phyloP scores from a whole-genome alignment of 2,329 filamentous ascomycete genomes.

The Biscogniauxia sp. region DNA sequence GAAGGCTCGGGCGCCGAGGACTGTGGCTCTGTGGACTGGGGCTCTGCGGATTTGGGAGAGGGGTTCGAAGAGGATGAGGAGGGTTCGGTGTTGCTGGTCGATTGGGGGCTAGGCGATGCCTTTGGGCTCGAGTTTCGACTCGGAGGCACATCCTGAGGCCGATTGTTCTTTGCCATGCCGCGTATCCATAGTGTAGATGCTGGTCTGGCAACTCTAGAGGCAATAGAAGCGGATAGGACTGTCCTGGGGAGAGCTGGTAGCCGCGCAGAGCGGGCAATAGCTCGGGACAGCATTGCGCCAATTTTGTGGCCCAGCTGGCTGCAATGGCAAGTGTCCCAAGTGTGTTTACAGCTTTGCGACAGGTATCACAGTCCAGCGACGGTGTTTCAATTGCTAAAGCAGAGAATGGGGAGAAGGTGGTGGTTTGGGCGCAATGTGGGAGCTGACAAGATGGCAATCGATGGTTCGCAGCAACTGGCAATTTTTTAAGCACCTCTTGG shows the following conservation, averaged over 20 bases:
- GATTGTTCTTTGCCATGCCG: constrained; percentile 42
- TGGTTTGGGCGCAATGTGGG: background rate
- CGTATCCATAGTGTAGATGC: constrained; percentile 40
- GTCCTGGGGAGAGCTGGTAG: constrained; percentile 31
- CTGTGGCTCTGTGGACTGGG: constrained; percentile 2
- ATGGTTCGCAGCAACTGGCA: background rate
- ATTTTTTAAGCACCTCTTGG: background rate
- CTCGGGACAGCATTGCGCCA: constrained; percentile 39
- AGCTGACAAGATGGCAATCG: background rate
- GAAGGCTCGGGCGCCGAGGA: constrained; percentile 34
- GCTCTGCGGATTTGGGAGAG: constrained; percentile 5
- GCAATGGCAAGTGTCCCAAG: background rate
- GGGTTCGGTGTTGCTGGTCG: constrained; percentile 7
- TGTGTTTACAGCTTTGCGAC: background rate
- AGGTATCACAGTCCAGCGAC: no score
- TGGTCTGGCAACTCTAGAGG: constrained; percentile 33
- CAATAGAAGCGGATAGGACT: constrained; percentile 19
- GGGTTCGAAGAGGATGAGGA: constrained; percentile 9
- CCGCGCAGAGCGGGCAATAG: constrained; percentile 37
- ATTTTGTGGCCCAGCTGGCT: background rate
- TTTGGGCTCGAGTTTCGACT: constrained; percentile 2
- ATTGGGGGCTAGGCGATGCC: constrained; percentile 3
- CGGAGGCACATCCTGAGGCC: constrained; percentile 16
- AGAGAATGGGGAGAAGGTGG: background rate
- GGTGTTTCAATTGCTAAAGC: background rate